Evolutionary conservation across 2,329 filamentous ascomycete genomes (phyloP).

Genomic region (Graphilbum fragrans): DNA sequence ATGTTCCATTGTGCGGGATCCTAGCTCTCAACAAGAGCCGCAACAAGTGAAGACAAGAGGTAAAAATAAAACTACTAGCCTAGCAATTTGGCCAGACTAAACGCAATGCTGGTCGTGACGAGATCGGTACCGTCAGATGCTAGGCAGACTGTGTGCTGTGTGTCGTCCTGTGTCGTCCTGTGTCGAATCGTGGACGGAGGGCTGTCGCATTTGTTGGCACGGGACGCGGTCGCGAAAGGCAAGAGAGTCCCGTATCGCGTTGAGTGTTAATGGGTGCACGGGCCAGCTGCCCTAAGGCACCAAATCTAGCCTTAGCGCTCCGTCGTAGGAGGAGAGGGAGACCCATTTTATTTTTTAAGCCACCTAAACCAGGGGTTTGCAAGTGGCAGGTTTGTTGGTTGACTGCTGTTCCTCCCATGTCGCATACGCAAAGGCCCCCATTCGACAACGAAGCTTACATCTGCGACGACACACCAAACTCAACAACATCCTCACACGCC

Average conservation of each 20-base stretch:
- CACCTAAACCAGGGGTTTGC: conserved; percentile 2
- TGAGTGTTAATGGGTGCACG: conserved; percentile 5
- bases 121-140: too few species aligned
- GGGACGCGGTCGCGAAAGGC: conserved; percentile 8
- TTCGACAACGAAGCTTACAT: too few species aligned
- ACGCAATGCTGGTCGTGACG: too few species aligned
- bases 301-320: too few species aligned
- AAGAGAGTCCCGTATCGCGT: conserved; percentile 3
- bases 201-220: not conserved
- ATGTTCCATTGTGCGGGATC: conserved; percentile 5
- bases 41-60: not conserved
- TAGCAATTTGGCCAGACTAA: too few species aligned
- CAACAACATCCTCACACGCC: too few species aligned
- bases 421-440: too few species aligned
- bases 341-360: conserved; percentile 1
- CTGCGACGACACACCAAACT: too few species aligned
- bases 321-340: not conserved
- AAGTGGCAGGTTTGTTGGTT: too few species aligned
- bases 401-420: too few species aligned
- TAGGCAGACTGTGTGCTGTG: too few species aligned
- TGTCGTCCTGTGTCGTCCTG: not conserved
- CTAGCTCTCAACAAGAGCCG: not conserved
- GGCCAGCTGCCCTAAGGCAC: not conserved
- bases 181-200: not conserved
- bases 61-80: too few species aligned